A percentile compares a stretch with the other conserved stretches of the same genome.
Evolutionary conservation across 495 filamentous ascomycete species (phyloP).

Genomic region (Penicillium pancosmium): DNA sequence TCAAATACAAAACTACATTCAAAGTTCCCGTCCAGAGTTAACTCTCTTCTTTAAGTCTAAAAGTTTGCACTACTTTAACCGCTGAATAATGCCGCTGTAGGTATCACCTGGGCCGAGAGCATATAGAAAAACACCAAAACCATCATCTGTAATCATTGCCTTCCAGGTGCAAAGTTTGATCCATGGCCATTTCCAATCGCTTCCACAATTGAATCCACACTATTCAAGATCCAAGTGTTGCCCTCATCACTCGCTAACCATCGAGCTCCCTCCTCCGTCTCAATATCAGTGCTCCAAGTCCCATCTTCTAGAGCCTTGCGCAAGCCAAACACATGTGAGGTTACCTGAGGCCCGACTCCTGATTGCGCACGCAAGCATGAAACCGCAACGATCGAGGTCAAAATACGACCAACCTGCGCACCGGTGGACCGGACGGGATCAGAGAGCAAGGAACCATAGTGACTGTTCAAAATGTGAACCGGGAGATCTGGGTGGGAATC

Average conservation of each 20-base stretch:
- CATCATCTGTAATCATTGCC: constrained; percentile 52
- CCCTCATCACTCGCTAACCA: constrained; percentile 77
- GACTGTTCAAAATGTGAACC: constrained; percentile 69
- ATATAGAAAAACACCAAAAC: too few relatives aligned
- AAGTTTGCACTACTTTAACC: too few relatives aligned
- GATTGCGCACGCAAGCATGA: constrained; percentile 72
- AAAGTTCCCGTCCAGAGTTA: too few relatives aligned
- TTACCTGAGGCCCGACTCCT: constrained; percentile 77
- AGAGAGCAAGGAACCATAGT: constrained; percentile 71
- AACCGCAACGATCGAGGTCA: constrained; percentile 70
- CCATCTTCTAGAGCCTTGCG: constrained; percentile 73
- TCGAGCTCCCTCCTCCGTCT: constrained; percentile 55
- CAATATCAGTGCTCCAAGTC: constrained; percentile 52
- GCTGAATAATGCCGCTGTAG: too few relatives aligned
- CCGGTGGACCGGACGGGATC: constrained; percentile 61
- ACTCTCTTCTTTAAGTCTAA: too few relatives aligned
- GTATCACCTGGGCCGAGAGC: too few relatives aligned
- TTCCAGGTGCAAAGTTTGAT: constrained; percentile 61
- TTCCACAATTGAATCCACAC: constrained; percentile 68
- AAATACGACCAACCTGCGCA: constrained; percentile 59
- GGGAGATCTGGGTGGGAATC: constrained; percentile 75
- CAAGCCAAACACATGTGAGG: constrained; percentile 74
- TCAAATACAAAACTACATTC: too few relatives aligned
- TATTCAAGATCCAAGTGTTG: constrained; percentile 68
- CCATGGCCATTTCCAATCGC: constrained; percentile 60